phyloP scores from a whole-genome alignment of 352 stramenopile species.

The Phytophthora fragariaefolia region DNA sequence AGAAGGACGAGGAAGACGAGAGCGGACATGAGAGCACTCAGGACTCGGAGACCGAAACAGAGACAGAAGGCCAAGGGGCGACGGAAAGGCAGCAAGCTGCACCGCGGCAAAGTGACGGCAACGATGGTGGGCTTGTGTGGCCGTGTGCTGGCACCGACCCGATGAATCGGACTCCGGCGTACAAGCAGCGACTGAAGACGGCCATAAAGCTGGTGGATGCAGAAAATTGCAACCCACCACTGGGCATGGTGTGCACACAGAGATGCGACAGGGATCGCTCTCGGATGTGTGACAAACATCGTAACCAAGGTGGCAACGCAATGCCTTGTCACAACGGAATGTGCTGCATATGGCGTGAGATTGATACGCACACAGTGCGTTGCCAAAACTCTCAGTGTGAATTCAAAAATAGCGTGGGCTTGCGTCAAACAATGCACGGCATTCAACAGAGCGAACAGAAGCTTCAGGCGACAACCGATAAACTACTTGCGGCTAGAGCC shows the following conservation, averaged over 20 bases:
- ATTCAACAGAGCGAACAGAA: slow-evolving; percentile 46
- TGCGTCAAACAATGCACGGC: slow-evolving; percentile 72
- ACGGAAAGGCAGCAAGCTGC: neutral
- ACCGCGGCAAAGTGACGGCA: neutral
- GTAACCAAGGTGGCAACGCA: slow-evolving; percentile 15
- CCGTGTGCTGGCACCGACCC: slow-evolving; percentile 17
- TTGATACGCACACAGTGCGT: slow-evolving; percentile 65
- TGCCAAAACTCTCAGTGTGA: slow-evolving; percentile 69
- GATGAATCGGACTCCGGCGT: slow-evolving; percentile 24
- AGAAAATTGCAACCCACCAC: slow-evolving; percentile 59
- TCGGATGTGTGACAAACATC: slow-evolving; percentile 63
- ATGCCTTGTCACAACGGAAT: slow-evolving; percentile 59
- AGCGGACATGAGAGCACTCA: slow-evolving; percentile 4
- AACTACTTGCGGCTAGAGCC: slow-evolving; percentile 12
- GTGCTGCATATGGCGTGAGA: slow-evolving; percentile 65
- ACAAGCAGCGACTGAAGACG: slow-evolving; percentile 54
- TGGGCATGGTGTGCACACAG: slow-evolving; percentile 47
- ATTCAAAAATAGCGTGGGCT: slow-evolving; percentile 70
- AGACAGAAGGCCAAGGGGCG: slow-evolving; percentile 34
- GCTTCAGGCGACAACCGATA: slow-evolving; percentile 13
- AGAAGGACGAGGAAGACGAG: slow-evolving; percentile 13
- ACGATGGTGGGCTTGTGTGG: slow-evolving; percentile 13
- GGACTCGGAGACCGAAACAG: slow-evolving; percentile 26
- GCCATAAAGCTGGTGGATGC: slow-evolving; percentile 66
- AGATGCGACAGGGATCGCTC: slow-evolving; percentile 53